Conservation (phyloP, 495 filamentous ascomycete genomes). For the Elasticomyces elasticus region DNA sequence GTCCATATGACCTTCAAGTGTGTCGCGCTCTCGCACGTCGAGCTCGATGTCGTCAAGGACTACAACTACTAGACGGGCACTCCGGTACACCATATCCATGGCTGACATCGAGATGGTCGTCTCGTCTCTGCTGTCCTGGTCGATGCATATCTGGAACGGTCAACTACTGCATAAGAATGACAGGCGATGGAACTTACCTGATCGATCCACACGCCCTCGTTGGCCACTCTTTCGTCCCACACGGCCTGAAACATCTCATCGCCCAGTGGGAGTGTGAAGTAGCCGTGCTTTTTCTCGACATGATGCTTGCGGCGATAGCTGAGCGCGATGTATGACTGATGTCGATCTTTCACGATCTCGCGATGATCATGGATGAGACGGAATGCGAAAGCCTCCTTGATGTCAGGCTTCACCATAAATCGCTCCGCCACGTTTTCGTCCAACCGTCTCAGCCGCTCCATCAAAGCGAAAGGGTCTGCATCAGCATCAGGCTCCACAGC, state of each 20-base stretch:
- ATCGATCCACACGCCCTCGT: constrained; percentile 17
- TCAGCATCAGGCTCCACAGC: constrained; percentile 11
- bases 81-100: constrained; percentile 30
- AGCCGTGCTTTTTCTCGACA: constrained; percentile 12
- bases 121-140: constrained; percentile 25
- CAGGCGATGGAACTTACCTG: too few species aligned
- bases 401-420: constrained; percentile 19
- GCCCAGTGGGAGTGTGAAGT: constrained; percentile 17
- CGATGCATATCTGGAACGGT: constrained; percentile 28
- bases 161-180: neutral
- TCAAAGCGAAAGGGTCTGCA: constrained; percentile 3
- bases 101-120: constrained; percentile 27
- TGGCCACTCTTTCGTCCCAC: constrained; percentile 13
- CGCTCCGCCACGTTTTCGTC: constrained; percentile 5
- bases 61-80: constrained; percentile 26
- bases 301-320: constrained; percentile 17
- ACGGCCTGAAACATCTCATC: constrained; percentile 19
- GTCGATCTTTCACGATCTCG: neutral
- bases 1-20: constrained; percentile 24
- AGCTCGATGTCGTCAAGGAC: constrained; percentile 27
- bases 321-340: constrained; percentile 17
- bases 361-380: constrained; percentile 11
- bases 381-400: constrained; percentile 14
- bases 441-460: constrained; percentile 1
- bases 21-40: constrained; percentile 16